Evolutionary conservation across 805 yeast species (phyloP).

Genomic region (Dipodascus geniculatus): DNA sequence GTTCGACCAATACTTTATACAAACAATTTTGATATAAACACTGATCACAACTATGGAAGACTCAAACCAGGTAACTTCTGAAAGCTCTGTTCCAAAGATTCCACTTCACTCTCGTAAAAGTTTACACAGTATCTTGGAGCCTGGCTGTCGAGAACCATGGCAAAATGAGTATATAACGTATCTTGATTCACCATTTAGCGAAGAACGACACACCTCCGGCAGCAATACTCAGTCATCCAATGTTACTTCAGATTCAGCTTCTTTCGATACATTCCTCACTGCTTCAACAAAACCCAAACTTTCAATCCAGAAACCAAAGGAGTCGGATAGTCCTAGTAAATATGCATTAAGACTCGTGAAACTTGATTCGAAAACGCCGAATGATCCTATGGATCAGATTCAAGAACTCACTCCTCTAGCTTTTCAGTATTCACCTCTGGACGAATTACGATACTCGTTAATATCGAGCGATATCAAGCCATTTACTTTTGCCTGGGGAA

Average conservation of each 20-base stretch:
- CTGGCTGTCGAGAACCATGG: neutral
- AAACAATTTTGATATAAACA: too few species aligned
- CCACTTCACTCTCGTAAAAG: neutral
- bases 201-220: neutral
- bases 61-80: too few species aligned
- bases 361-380: neutral
- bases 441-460: neutral
- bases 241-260: too few species aligned
- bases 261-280: neutral
- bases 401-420: neutral
- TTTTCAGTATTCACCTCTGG: neutral
- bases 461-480: neutral
- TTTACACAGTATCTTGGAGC: neutral
- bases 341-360: neutral
- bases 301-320: neutral
- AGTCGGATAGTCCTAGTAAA: neutral
- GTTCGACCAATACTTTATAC: too few species aligned
- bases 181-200: neutral
- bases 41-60: too few species aligned
- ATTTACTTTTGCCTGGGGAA: neutral
- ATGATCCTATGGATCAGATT: neutral
- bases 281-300: neutral
- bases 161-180: neutral
- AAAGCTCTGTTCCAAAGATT: too few species aligned
- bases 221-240: too few species aligned